These are phyloP conservation scores for Yarrowia sp. DNA, from an alignment of 805 yeast genomes.

Conservation along the genomic window DNA sequence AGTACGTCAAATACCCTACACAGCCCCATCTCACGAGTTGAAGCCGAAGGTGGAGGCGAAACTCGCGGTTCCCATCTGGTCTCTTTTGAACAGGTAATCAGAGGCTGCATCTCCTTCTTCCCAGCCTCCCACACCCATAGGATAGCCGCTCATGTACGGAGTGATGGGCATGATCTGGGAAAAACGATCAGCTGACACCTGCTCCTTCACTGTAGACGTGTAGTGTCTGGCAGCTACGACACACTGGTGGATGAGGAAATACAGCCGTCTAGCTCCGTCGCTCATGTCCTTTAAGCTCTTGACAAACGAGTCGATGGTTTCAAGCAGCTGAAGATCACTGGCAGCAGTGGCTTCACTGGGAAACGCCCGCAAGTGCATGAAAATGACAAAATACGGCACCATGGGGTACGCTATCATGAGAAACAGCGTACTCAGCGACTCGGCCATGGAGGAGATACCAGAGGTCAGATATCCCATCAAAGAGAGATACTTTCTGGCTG, in stretches of 20 bases:
- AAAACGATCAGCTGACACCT: slow-evolving; percentile 3
- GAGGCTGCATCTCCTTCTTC: slow-evolving; percentile 15
- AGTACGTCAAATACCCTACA: neutral
- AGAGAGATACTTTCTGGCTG: slow-evolving; percentile 12
- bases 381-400: slow-evolving; percentile 29
- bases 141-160: slow-evolving; percentile 31
- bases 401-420: slow-evolving; percentile 32
- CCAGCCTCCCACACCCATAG: slow-evolving; percentile 16
- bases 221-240: slow-evolving; percentile 24
- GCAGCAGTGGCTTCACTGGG: slow-evolving; percentile 12
- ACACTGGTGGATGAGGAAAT: slow-evolving; percentile 22
- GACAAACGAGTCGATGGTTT: slow-evolving; percentile 13
- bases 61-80: slow-evolving; percentile 22
- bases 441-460: slow-evolving; percentile 17
- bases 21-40: slow-evolving; percentile 3
- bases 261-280: slow-evolving; percentile 20
- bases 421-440: slow-evolving; percentile 16
- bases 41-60: slow-evolving; percentile 10
- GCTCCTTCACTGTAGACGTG: slow-evolving; percentile 14
- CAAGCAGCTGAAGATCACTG: slow-evolving; percentile 11
- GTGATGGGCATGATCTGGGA: slow-evolving; percentile 23
- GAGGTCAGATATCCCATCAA: slow-evolving; percentile 10
- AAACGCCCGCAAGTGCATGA: slow-evolving; percentile 30
- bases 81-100: slow-evolving; percentile 15
- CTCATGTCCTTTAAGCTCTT: slow-evolving; percentile 5